Evolutionary conservation across 257 asterid genomes (phyloP).

Genomic region (Salvia rosmarinus): DNA sequence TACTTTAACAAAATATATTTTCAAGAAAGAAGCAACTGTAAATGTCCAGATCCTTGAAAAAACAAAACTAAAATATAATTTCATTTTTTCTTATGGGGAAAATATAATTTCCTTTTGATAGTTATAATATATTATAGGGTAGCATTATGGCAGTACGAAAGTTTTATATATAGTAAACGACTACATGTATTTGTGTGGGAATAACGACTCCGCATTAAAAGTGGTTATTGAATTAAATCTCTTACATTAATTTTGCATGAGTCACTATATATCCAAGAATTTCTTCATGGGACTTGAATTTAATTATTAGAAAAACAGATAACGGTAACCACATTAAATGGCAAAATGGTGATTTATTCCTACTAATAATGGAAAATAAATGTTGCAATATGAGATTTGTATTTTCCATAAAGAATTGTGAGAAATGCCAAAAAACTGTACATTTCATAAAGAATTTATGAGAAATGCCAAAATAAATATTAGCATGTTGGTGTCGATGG

Average conservation of each 20-base stretch:
- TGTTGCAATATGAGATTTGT: neutral
- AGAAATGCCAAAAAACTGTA: neutral
- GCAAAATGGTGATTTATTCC: neutral
- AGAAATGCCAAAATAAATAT: no score
- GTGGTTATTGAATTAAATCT: neutral
- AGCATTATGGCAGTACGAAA: no score
- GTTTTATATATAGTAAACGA: neutral
- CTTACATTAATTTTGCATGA: neutral
- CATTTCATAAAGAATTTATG: no score
- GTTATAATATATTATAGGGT: no score
- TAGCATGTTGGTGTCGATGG: no score
- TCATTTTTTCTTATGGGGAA: no score
- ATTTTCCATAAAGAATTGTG: neutral
- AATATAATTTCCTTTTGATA: no score
- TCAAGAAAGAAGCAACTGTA: neutral
- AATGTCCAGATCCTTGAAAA: neutral
- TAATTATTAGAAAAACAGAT: neutral
- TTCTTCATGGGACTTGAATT: neutral
- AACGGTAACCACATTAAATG: neutral
- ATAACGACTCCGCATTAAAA: constrained; percentile 7
- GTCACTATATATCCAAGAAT: neutral
- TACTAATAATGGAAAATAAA: neutral
- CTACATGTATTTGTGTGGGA: neutral
- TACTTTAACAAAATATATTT: neutral
- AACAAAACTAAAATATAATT: neutral